Base-by-base conservation (phyloP, 2,329 filamentous ascomycete species). In the Xylaria hypoxylon region DNA sequence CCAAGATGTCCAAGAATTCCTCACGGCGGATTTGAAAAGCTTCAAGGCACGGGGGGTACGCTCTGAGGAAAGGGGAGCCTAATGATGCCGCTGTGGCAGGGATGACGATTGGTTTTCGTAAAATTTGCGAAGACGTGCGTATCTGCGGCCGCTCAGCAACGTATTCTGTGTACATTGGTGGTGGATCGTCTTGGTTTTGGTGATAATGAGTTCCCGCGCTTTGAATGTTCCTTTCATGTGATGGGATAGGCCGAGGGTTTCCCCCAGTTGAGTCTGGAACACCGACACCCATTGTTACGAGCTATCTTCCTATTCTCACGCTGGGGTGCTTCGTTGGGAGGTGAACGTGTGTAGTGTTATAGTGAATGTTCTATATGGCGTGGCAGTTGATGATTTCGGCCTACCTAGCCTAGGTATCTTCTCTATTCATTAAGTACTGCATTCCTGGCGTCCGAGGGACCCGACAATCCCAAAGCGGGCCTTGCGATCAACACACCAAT, bases 21-120 rank as follows among this genome's bases (percentile, higher is more conserved):
- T 1, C 31, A 4, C 65, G 61, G 5, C 31, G 13, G 15, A 68
- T 52, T 8, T 48, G 19, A 28, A 61, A 57, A 38, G 50, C 38
- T 45, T 64, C 50, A 2, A 68, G 62, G 10, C 22, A 33, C 5
- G 51, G 62, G 2, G 65, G 65, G 35, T 65, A 68, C 5, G 65
- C 65, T 38, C 65, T 64, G 13, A 68, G 61, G 31, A 68, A 68
- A 50, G 65, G 61, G 11, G 65, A 65, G 44, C 65, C 65, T 52
- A 68, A 15, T 31, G 57, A 45, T 13, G 65, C 44, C 7, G 61
- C 57, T 8, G 57, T 62, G 8, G 65, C 65, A 15, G 65, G 65
- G 26, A 68, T 65, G 22, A 42, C 52, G 22, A 65, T 53, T 22
- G 62, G 62, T 47, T 58, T 64, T 17, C 15, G 61, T 22, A 65